Conservation (phyloP, 2,329 filamentous ascomycete species). For the Xylariaceae sp. region DNA sequence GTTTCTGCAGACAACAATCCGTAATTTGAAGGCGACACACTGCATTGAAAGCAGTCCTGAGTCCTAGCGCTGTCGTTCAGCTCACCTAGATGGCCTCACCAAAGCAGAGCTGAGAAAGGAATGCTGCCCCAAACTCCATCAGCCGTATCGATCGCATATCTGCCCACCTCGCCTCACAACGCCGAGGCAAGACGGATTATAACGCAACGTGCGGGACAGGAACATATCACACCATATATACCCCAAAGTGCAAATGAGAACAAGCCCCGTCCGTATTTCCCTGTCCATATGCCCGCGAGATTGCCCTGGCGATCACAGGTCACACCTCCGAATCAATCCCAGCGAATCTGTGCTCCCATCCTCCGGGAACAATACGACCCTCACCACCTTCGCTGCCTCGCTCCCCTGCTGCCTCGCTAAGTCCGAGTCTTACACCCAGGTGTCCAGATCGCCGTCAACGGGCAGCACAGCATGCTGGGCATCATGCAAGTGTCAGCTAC, state of each 20-base stretch:
- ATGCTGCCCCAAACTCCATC: background rate
- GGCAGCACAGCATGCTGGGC: background rate
- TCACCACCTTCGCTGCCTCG: background rate
- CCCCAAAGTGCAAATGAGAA: too few relatives aligned
- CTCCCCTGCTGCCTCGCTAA: background rate
- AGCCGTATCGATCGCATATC: background rate
- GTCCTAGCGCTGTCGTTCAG: background rate
- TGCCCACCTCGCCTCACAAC: background rate
- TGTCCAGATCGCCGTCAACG: constrained; percentile 8
- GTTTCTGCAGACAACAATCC: too few relatives aligned
- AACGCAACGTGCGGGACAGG: background rate
- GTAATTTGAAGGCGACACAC: too few relatives aligned
- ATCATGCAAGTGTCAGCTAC: constrained; percentile 14
- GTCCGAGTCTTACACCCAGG: constrained; percentile 1
- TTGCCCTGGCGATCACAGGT: background rate
- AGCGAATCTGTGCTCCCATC: background rate
- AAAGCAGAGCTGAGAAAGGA: background rate
- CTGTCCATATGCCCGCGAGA: background rate
- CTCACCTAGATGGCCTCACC: background rate
- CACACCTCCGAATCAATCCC: background rate
- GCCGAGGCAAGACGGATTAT: background rate
- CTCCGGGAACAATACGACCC: constrained; percentile 7
- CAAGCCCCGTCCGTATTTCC: background rate
- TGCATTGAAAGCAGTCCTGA: too few relatives aligned
- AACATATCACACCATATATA: background rate